A percentile compares a stretch with the other conserved stretches of the same genome.
Evolutionary conservation across 2,329 filamentous ascomycete species (phyloP).

Genomic region (Phaeosphaeria sp.): DNA sequence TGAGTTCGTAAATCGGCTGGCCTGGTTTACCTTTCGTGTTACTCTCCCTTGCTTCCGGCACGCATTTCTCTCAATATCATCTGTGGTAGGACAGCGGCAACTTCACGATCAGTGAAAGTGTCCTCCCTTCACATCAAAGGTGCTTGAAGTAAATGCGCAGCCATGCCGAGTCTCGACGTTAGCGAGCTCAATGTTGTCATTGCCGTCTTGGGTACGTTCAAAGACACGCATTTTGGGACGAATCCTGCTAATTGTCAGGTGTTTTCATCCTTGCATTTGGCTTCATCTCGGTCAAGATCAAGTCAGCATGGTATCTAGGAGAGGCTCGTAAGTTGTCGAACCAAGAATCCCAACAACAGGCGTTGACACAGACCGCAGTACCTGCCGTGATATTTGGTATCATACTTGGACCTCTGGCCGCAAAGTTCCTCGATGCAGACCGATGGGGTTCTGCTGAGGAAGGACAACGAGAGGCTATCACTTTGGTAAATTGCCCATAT

Average conservation of each 20-base stretch:
- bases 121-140: neutral
- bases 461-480: constrained; percentile 48
- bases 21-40: neutral
- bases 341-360: neutral
- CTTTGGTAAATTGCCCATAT: constrained; percentile 42
- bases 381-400: constrained; percentile 60
- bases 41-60: neutral
- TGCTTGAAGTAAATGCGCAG: neutral
- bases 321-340: constrained; percentile 55
- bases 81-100: neutral
- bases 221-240: neutral
- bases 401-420: constrained; percentile 60
- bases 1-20: neutral
- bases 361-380: constrained; percentile 16
- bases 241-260: constrained; percentile 36
- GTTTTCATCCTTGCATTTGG: constrained; percentile 58
- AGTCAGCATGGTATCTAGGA: constrained; percentile 61
- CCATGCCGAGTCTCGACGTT: constrained; percentile 57
- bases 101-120: neutral
- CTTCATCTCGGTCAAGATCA: constrained; percentile 60
- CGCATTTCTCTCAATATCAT: neutral
- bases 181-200: constrained; percentile 62
- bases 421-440: constrained; percentile 59
- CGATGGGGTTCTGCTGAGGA: constrained; percentile 45
- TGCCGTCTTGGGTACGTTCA: constrained; percentile 51